These are phyloP conservation scores for Gamarada debralockiae DNA, from an alignment of 495 filamentous ascomycete species.

Conservation along the genomic window DNA sequence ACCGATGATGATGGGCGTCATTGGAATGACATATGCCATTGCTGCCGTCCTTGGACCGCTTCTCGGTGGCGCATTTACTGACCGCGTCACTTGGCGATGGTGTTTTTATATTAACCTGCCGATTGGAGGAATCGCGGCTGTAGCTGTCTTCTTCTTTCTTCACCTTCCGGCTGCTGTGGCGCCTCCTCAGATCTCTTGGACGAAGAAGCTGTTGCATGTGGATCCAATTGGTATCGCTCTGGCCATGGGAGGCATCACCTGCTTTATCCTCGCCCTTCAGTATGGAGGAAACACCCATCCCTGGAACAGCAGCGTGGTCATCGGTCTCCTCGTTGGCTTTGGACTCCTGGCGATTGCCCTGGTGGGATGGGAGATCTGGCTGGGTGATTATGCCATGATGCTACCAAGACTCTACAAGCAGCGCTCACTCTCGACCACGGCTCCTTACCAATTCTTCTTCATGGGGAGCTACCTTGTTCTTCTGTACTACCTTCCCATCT, in stretches of 20 bases:
- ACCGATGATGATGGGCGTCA: background rate
- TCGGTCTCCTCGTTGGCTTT: conserved; percentile 64
- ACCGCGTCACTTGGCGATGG: conserved; percentile 33
- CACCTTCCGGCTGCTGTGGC: conserved; percentile 35
- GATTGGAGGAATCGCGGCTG: conserved; percentile 42
- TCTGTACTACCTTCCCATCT: conserved; percentile 60
- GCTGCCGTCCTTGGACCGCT: conserved; percentile 70
- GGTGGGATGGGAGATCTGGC: conserved; percentile 53
- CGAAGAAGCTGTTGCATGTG: conserved; percentile 11
- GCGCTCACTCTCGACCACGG: conserved; percentile 50
- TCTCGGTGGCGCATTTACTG: conserved; percentile 48
- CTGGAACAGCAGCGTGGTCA: conserved; percentile 64
- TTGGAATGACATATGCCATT: conserved; percentile 51
- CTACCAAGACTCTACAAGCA: conserved; percentile 53
- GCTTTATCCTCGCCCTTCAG: conserved; percentile 71
- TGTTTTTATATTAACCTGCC: conserved; percentile 44
- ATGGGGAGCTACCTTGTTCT: conserved; percentile 55
- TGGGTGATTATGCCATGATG: conserved; percentile 66
- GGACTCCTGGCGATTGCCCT: conserved; percentile 60
- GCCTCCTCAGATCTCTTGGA: too few relatives aligned
- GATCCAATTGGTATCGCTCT: conserved; percentile 52
- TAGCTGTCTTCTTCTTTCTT: conserved; percentile 38
- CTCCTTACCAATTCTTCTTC: conserved; percentile 46
- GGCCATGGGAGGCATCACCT: conserved; percentile 60
- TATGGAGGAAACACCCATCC: conserved; percentile 73